Percentiles rank a stretch among this genome's conserved stretches.
Evolutionary conservation across 2,329 filamentous ascomycete species (phyloP).

Genomic region (Beauveria scarabaeidicola): DNA sequence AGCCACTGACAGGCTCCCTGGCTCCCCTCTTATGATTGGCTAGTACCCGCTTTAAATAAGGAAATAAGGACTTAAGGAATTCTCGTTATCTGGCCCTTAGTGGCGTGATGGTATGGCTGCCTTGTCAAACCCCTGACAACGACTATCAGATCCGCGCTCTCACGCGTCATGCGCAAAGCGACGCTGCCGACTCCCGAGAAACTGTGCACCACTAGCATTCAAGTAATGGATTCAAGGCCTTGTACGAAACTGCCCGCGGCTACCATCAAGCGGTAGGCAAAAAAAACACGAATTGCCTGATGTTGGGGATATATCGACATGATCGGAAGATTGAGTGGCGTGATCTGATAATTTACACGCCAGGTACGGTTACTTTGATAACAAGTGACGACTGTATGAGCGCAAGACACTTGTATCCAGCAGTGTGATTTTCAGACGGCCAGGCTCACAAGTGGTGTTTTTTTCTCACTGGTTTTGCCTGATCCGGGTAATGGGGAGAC

Average conservation of each 20-base stretch:
- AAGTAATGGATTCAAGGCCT: slow-evolving; percentile 35
- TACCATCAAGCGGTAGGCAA: not conserved
- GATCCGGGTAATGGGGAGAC: not conserved
- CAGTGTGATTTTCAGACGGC: too few species aligned
- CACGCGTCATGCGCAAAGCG: not conserved
- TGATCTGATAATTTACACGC: not conserved
- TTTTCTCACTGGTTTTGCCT: too few species aligned
- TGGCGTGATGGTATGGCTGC: too few species aligned
- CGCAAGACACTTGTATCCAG: too few species aligned
- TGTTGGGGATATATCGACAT: not conserved
- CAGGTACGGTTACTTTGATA: not conserved
- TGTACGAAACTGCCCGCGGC: not conserved
- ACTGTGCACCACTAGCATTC: slow-evolving; percentile 18
- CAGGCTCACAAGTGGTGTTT: too few species aligned
- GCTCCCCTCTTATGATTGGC: too few species aligned
- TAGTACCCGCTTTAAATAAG: too few species aligned
- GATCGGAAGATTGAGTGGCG: not conserved
- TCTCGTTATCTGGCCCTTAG: too few species aligned
- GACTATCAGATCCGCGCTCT: not conserved
- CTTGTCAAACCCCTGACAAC: not conserved
- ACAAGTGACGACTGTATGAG: too few species aligned
- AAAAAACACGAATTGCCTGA: not conserved
- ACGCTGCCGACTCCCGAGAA: not conserved
- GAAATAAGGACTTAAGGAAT: too few species aligned
- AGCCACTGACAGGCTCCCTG: too few species aligned